Percentiles rank a stretch among this genome's conserved stretches.
These are phyloP conservation scores for Neurospora sp. DNA, from an alignment of 2,329 filamentous ascomycete species.

Conservation along the genomic window DNA sequence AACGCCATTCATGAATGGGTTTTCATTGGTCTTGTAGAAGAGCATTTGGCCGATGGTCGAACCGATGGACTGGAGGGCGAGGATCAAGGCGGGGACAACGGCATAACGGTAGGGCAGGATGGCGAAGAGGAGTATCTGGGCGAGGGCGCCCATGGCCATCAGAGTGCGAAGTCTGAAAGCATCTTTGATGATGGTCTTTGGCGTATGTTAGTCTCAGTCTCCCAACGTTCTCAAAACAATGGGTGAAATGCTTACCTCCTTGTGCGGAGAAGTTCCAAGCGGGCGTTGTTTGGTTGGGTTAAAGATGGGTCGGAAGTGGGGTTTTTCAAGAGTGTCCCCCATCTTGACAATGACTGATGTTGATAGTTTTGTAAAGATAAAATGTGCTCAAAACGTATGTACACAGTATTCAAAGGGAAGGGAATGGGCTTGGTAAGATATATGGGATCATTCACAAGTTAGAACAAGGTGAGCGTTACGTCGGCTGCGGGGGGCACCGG, in stretches of 20 bases:
- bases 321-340: not conserved
- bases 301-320: not conserved
- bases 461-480: too few relatives aligned
- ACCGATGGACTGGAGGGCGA: constrained; percentile 23
- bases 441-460: not conserved
- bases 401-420: not conserved
- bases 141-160: constrained; percentile 24
- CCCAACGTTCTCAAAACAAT: not conserved
- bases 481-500: too few relatives aligned
- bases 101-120: constrained; percentile 26
- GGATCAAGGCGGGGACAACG: constrained; percentile 21
- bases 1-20: constrained; percentile 17
- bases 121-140: constrained; percentile 25
- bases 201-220: not conserved
- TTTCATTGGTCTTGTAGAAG: constrained; percentile 8
- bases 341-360: not conserved
- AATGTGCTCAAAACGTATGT: not conserved
- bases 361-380: not conserved
- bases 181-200: constrained; percentile 21
- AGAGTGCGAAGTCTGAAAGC: constrained; percentile 24
- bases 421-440: not conserved
- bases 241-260: not conserved
- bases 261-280: not conserved
- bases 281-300: not conserved
- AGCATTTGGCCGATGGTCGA: constrained; percentile 20